phyloP scores from a whole-genome alignment of 768 basidiomycete species.

The Rhodotorula taiwanensis region DNA sequence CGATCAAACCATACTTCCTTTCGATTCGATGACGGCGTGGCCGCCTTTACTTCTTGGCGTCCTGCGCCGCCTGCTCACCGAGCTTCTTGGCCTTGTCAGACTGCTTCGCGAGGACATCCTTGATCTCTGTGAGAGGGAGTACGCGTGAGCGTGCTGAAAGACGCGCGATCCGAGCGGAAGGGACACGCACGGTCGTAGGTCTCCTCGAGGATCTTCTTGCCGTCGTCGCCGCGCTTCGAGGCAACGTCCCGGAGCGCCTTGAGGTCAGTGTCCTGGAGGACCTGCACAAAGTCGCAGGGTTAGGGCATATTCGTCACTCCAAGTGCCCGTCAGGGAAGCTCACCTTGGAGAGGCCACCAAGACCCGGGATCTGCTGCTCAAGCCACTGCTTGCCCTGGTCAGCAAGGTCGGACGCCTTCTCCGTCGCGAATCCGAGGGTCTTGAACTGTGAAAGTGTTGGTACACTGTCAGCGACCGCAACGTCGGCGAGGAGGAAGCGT shows the following conservation, averaged over 20 bases:
- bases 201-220: constrained; percentile 27
- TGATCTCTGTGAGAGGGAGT: constrained; percentile 24
- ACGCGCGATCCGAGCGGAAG: neutral
- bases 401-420: neutral
- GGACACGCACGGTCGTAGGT: constrained; percentile 26
- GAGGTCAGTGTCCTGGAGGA: constrained; percentile 24
- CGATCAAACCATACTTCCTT: neutral
- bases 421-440: neutral
- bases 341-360: constrained; percentile 33
- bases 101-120: constrained; percentile 39
- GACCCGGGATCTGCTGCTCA: constrained; percentile 7
- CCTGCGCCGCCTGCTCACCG: constrained; percentile 17
- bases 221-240: constrained; percentile 36
- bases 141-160: neutral
- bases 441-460: too few species aligned
- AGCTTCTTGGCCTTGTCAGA: constrained; percentile 33
- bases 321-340: neutral
- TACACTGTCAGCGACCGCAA: too few species aligned
- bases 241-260: constrained; percentile 36
- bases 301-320: neutral
- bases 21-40: neutral
- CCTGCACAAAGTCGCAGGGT: neutral
- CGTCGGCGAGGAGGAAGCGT: too few species aligned
- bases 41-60: constrained; percentile 30
- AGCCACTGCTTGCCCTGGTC: constrained; percentile 10